Evolutionary conservation across 2,329 filamentous ascomycete genomes (phyloP).

Genomic region (Juglanconis oblonga): DNA sequence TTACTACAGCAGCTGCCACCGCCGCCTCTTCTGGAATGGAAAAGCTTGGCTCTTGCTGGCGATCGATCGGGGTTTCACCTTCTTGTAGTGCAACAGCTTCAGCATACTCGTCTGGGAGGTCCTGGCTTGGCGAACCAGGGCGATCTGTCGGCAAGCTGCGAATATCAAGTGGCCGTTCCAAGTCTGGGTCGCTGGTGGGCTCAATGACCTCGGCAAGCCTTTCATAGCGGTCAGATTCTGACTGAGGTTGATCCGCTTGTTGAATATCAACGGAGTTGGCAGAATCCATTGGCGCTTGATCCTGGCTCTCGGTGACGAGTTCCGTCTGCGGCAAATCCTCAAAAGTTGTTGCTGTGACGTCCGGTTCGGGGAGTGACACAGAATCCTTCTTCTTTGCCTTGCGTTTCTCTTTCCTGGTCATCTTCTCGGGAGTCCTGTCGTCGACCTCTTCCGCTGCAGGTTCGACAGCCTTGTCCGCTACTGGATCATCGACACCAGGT

Average conservation of each 20-base stretch:
- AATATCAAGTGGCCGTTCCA: background rate
- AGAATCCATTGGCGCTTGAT: background rate
- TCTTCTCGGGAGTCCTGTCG: slow-evolving; percentile 24
- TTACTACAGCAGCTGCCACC: background rate
- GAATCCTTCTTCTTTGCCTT: slow-evolving; percentile 17
- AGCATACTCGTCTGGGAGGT: background rate
- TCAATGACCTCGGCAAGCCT: background rate
- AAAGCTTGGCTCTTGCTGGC: background rate
- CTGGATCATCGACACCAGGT: background rate
- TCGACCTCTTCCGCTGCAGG: slow-evolving; percentile 20
- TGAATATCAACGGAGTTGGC: background rate
- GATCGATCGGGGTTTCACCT: background rate
- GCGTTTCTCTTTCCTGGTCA: slow-evolving; percentile 27
- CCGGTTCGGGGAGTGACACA: background rate
- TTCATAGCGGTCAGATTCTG: background rate
- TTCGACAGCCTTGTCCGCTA: background rate
- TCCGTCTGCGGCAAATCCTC: background rate
- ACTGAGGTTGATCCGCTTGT: background rate
- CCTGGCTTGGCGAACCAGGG: background rate
- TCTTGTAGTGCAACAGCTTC: background rate
- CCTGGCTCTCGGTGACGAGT: background rate
- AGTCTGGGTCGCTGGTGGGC: background rate
- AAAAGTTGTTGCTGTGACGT: background rate
- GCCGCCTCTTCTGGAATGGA: background rate
- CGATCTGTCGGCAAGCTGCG: background rate